A percentile compares a stretch with the other conserved stretches of the same genome.
Conservation (phyloP, 176 grass and related monocot species). For the Zoysia pacifica region DNA sequence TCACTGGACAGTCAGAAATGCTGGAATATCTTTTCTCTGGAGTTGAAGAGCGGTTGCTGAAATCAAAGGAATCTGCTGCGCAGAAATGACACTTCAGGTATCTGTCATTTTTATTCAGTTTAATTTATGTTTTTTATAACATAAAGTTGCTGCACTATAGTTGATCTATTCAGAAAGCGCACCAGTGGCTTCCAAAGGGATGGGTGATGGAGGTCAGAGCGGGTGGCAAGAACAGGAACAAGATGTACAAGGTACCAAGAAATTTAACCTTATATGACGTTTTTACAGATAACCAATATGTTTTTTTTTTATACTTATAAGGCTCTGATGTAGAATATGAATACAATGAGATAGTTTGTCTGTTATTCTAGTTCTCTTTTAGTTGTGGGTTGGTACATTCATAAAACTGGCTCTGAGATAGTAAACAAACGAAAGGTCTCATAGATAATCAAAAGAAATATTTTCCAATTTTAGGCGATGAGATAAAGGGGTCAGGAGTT, state of each 20-base stretch:
- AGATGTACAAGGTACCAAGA: constrained; percentile 52
- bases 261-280: not conserved
- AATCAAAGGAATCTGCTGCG: not conserved
- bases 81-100: constrained; percentile 15
- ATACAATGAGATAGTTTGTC: too few species aligned
- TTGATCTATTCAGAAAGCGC: not conserved
- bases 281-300: not conserved
- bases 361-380: too few species aligned
- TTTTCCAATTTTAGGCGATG: too few species aligned
- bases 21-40: constrained; percentile 39
- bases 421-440: too few species aligned
- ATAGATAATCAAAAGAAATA: too few species aligned
- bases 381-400: too few species aligned
- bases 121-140: too few species aligned
- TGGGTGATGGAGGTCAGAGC: constrained; percentile 56
- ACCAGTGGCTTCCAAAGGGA: constrained; percentile 45
- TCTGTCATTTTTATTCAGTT: not conserved
- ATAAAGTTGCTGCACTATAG: too few species aligned
- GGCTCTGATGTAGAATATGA: not conserved
- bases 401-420: too few species aligned
- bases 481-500: too few species aligned
- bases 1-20: constrained; percentile 34
- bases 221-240: constrained; percentile 33
- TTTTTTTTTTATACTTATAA: not conserved
- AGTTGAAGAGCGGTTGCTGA: constrained; percentile 25